Evolutionary conservation across 2,329 filamentous ascomycete species (phyloP).

Genomic region (Phaeophleospora eucalypticola): DNA sequence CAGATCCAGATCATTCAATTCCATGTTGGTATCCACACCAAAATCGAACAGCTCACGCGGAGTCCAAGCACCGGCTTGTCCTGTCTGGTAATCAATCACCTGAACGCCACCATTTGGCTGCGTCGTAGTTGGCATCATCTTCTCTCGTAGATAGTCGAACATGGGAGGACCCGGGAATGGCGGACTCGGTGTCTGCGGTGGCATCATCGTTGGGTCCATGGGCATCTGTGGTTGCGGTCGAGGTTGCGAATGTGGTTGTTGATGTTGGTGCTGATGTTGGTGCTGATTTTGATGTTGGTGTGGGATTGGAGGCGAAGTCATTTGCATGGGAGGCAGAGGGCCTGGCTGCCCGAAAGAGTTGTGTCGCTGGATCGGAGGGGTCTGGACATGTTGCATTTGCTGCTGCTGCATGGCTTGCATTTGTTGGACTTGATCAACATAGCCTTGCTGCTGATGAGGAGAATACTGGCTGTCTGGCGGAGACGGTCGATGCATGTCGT

Average conservation of each 20-base stretch:
- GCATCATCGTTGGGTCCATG: conserved; percentile 27
- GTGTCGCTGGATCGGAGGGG: conserved; percentile 22
- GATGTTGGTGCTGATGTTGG: conserved; percentile 9
- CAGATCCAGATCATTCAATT: conserved; percentile 44
- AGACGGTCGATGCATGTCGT: conserved; percentile 19
- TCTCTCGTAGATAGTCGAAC: conserved; percentile 34
- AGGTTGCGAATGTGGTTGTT: neutral
- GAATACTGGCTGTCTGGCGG: conserved; percentile 18
- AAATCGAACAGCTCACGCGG: conserved; percentile 44
- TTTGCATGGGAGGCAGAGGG: conserved; percentile 21
- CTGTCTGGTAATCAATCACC: conserved; percentile 26
- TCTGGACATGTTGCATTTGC: conserved; percentile 23
- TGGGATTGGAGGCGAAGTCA: conserved; percentile 18
- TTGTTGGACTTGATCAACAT: conserved; percentile 9
- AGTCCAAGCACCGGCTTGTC: conserved; percentile 36
- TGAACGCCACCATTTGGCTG: conserved; percentile 24
- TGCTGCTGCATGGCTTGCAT: conserved; percentile 13
- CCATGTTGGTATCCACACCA: conserved; percentile 43
- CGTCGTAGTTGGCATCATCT: conserved; percentile 26
- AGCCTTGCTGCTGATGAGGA: conserved; percentile 23
- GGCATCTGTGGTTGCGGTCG: conserved; percentile 13
- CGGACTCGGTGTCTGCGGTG: conserved; percentile 21
- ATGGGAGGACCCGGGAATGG: conserved; percentile 19
- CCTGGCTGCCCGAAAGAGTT: conserved; percentile 17
- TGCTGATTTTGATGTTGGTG: conserved; percentile 10